Evolutionary conservation across 495 filamentous ascomycete genomes (phyloP).

Genomic region (Hyaloscypha bicolor): DNA sequence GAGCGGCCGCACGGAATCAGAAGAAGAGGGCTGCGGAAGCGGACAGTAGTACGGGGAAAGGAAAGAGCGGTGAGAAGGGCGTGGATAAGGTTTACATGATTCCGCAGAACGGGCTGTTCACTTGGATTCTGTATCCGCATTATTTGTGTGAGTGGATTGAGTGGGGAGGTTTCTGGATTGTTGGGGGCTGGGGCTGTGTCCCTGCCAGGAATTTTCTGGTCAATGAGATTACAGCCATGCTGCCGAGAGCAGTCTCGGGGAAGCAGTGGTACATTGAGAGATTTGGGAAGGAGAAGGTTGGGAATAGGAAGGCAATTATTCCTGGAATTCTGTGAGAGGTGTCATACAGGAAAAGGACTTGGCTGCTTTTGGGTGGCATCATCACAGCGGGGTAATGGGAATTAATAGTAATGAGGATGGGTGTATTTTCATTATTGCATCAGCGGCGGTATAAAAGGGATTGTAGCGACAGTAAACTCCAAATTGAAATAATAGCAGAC

Average conservation of each 20-base stretch:
- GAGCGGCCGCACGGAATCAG: slow-evolving; percentile 54
- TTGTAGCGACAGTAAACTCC: neutral
- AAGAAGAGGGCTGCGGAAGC: slow-evolving; percentile 39
- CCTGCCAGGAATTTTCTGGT: slow-evolving; percentile 81
- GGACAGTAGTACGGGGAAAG: slow-evolving; percentile 36
- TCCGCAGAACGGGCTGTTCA: slow-evolving; percentile 81
- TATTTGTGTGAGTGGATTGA: slow-evolving; percentile 96
- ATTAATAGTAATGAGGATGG: neutral
- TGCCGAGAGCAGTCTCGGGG: slow-evolving; percentile 83
- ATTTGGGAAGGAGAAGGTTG: slow-evolving; percentile 81
- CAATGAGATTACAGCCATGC: slow-evolving; percentile 88
- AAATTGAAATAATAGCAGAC: neutral
- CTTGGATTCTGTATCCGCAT: slow-evolving; percentile 83
- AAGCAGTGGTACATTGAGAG: slow-evolving; percentile 84
- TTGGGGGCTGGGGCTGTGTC: slow-evolving; percentile 58
- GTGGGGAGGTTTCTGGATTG: slow-evolving; percentile 86
- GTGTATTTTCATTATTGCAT: neutral
- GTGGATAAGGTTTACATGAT: slow-evolving; percentile 90
- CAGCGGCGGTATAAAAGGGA: neutral
- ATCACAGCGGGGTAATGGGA: neutral
- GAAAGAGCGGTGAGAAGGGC: slow-evolving; percentile 38
- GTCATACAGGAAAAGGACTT: neutral
- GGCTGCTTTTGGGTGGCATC: neutral
- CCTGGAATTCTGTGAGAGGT: slow-evolving; percentile 65
- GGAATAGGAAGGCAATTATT: slow-evolving; percentile 76